These are phyloP conservation scores for Nicotiana rustica DNA, from an alignment of 305 asterid genomes.

Conservation along the genomic window DNA sequence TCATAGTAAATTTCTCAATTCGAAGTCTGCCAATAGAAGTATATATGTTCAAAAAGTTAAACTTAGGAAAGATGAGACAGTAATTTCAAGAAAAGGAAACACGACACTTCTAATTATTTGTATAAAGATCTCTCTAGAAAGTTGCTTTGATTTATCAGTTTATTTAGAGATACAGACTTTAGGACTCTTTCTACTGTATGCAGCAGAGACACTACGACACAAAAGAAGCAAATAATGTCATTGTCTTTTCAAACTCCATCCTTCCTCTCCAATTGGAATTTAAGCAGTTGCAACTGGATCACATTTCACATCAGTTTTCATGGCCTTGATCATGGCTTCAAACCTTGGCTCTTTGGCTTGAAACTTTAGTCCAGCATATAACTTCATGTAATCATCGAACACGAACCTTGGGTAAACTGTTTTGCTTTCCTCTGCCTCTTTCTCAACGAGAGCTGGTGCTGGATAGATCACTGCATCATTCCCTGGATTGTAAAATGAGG, in stretches of 20 bases:
- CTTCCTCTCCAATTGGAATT: neutral
- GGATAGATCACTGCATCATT: slow-evolving; percentile 88
- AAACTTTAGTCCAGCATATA: slow-evolving; percentile 76
- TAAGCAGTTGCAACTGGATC: slow-evolving; percentile 27
- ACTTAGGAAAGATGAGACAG: neutral
- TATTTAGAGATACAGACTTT: neutral
- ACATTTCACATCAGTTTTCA: slow-evolving; percentile 32
- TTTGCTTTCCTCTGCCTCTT: slow-evolving; percentile 40
- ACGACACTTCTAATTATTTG: neutral
- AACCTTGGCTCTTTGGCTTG: slow-evolving; percentile 95
- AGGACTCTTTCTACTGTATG: neutral
- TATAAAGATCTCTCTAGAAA: neutral
- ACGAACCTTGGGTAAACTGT: slow-evolving; percentile 72
- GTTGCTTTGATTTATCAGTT: neutral
- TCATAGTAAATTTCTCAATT: neutral
- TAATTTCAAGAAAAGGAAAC: neutral
- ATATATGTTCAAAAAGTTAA: neutral
- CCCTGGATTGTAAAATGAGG: slow-evolving; percentile 93
- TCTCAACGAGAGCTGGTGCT: slow-evolving; percentile 69
- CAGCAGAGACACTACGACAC: neutral
- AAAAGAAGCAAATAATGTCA: neutral
- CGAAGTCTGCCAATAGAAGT: neutral
- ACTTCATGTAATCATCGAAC: slow-evolving; percentile 94
- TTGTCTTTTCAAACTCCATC: neutral
- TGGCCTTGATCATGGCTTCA: slow-evolving; percentile 72